Conservation (phyloP, 257 asterid genomes). For the Capsicum baccatum region DNA sequence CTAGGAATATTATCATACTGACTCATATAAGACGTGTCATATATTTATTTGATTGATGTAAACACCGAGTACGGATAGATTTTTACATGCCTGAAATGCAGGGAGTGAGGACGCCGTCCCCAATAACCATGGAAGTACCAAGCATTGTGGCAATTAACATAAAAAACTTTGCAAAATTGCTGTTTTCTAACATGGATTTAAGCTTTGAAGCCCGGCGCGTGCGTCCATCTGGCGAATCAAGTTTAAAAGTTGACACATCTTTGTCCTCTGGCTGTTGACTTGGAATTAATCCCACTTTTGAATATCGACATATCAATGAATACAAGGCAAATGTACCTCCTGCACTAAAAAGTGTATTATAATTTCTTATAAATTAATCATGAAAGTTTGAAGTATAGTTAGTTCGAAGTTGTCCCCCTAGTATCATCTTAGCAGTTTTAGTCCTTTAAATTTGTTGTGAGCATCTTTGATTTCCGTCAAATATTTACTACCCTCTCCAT, state of each 20-base stretch:
- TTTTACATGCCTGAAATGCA: not conserved
- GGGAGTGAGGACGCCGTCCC: conserved; percentile 67
- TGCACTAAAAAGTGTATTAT: not conserved
- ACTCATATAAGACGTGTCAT: not conserved
- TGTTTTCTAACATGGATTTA: conserved; percentile 47
- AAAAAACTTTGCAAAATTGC: conserved; percentile 42
- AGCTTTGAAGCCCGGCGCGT: conserved; percentile 47
- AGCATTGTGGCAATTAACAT: conserved; percentile 62
- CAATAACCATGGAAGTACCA: conserved; percentile 88
- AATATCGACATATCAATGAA: conserved; percentile 65
- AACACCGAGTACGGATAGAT: not conserved
- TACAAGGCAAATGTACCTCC: conserved; percentile 85
- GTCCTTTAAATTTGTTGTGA: no score
- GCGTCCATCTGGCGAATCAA: conserved; percentile 44
- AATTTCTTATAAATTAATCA: not conserved
- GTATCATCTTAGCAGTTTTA: no score
- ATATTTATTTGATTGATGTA: not conserved
- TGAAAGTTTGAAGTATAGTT: not conserved
- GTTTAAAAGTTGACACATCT: conserved; percentile 51
- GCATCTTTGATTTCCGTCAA: no score
- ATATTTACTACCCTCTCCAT: no score
- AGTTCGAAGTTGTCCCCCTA: no score
- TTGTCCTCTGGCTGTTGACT: conserved; percentile 58
- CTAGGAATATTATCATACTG: not conserved
- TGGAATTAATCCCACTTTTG: conserved; percentile 62